Evolutionary conservation across 495 filamentous ascomycete genomes (phyloP), one percentile per base, ranked within the genome.

Genomic region (Tuber umbilicatum): DNA sequence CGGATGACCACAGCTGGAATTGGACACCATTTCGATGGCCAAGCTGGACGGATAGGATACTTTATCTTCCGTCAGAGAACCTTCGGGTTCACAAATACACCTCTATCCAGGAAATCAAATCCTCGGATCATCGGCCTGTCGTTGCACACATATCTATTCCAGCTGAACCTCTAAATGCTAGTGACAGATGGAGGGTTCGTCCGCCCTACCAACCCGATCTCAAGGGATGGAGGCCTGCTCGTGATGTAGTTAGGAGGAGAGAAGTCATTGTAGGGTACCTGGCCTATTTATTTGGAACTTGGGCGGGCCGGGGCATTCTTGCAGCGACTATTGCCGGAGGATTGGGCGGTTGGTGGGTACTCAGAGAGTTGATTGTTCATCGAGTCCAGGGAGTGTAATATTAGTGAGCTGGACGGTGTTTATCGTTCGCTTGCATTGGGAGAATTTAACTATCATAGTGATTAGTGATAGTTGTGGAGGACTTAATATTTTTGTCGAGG

Each of bases 21-120:
- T 96, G 93, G 92, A 83, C 93, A 38, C 85, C 83, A 68, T 90
- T 92, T 80, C 90, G 95, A 55, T 97, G 90, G 89, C 95, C 95
- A 1, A 91, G 91, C 80, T 99, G 95, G 94, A 96, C 93, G 76
- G 95, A 99, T 83, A 89, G 95, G 19, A 90, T 99, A 64, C 84
- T 99, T 27, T 97, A 89, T 80, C 86, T 88, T 12, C 75, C 83
- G 7, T 72, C 77, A 69, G 82, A 55, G 67, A 78, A 74, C 77
- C 87, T 90, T 69, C 84, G 83, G 37, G 82, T 90, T 1, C 80
- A 85, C 19, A 86, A 84, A 45, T 99, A 99, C 78, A 85, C 89
- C 68, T 89, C 91, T 10, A 85, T 97, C 12, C 93, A 93, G 1
- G 81, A 93, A 0, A 87, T 95, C 72, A 85, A 86, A 23, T 91